Evolutionary conservation across 2,329 filamentous ascomycete species (phyloP).

Genomic region (Pyrenophora seminiperda): DNA sequence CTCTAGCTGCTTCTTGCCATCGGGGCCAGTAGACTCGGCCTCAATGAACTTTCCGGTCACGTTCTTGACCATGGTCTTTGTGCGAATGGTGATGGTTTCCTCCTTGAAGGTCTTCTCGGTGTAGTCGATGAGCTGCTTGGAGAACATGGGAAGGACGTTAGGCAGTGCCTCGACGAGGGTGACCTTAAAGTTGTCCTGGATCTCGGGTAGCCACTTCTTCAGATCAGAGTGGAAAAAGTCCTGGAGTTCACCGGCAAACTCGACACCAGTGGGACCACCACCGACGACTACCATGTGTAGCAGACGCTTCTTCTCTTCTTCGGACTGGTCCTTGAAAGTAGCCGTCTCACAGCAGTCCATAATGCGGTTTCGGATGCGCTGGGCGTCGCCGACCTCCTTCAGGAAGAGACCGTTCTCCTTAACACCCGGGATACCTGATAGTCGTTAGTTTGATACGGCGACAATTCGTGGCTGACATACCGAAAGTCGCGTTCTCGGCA

Average conservation of each 20-base stretch:
- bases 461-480: constrained; percentile 51
- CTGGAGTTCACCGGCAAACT: constrained; percentile 97
- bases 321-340: constrained; percentile 92
- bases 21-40: constrained; percentile 79
- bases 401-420: constrained; percentile 95
- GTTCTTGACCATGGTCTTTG: constrained; percentile 98
- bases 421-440: constrained; percentile 80
- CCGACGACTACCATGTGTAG: constrained; percentile 91
- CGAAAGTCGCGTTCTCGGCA: constrained; percentile 97
- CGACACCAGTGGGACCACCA: constrained; percentile 93
- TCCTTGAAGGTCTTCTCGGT: constrained; percentile 99
- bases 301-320: constrained; percentile 88
- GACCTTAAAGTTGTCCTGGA: constrained; percentile 92
- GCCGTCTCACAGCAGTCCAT: constrained; percentile 99
- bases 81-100: constrained; percentile 95
- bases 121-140: constrained; percentile 98
- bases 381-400: constrained; percentile 96
- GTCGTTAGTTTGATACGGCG: constrained; percentile 21
- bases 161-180: constrained; percentile 96
- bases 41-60: constrained; percentile 93
- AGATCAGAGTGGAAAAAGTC: constrained; percentile 99
- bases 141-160: constrained; percentile 97
- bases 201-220: constrained; percentile 96
- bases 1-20: constrained; percentile 81
- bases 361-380: constrained; percentile 95